These are phyloP conservation scores for Trichoderma hamatum DNA, from an alignment of 2,329 filamentous ascomycete species.

Conservation along the genomic window DNA sequence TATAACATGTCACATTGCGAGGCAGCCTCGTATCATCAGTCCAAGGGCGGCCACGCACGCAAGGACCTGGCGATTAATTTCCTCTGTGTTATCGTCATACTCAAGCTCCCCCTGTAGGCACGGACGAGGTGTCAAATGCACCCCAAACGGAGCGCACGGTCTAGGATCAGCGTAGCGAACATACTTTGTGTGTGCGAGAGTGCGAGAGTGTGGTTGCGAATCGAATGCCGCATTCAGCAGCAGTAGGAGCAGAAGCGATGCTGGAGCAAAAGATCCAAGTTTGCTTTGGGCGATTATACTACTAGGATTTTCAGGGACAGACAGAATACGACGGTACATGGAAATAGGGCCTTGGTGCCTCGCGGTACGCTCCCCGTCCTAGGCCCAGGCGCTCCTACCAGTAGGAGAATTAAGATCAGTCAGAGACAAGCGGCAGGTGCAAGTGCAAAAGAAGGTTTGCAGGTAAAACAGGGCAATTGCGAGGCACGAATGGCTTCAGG, in stretches of 20 bases:
- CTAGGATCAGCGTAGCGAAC: slow-evolving; percentile 5
- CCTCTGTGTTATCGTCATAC: slow-evolving; percentile 19
- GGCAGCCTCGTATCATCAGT: not conserved
- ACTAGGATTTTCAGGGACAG: not conserved
- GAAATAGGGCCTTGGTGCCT: not conserved
- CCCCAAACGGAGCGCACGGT: slow-evolving; percentile 9
- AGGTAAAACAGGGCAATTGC: slow-evolving; percentile 1
- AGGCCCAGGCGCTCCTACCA: not conserved
- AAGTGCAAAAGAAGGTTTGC: not conserved
- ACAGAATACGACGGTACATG: not conserved
- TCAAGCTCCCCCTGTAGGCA: not conserved
- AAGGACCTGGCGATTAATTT: slow-evolving; percentile 11
- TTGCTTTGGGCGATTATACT: not conserved
- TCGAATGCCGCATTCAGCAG: not conserved
- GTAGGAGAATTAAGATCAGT: not conserved
- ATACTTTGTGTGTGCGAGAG: not conserved
- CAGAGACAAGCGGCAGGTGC: slow-evolving; percentile 11
- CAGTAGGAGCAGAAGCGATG: not conserved
- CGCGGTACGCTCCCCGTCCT: no score
- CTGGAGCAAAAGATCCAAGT: not conserved
- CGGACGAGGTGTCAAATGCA: slow-evolving; percentile 15
- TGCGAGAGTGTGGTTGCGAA: not conserved
- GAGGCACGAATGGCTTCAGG: not conserved
- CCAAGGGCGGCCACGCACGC: slow-evolving; percentile 17
- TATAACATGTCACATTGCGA: slow-evolving; percentile 13